phyloP scores from a whole-genome alignment of 2,329 filamentous ascomycete genomes.

The Sporothrix mexicana region DNA sequence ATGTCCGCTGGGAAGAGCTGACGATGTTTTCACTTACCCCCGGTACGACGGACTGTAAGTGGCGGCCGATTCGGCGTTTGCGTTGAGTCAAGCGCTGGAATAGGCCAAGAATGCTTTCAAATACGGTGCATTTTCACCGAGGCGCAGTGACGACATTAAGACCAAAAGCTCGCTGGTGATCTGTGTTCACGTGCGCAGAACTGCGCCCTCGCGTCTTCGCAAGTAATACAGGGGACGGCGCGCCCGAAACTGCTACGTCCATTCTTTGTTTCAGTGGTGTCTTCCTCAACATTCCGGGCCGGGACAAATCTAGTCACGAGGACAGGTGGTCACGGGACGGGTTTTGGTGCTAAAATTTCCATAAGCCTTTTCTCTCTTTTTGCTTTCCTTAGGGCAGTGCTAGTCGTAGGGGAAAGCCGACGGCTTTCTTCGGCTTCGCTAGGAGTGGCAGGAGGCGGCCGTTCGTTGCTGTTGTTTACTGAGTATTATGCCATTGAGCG shows the following conservation, averaged over 20 bases:
- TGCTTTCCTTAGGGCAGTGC: not conserved
- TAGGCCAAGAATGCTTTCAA: not conserved
- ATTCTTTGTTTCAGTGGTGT: not conserved
- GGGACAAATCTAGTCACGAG: slow-evolving; percentile 20
- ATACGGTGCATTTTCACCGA: no score
- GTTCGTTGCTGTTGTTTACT: not conserved
- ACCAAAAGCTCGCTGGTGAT: not conserved
- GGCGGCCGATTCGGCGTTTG: slow-evolving; percentile 15
- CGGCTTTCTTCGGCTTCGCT: slow-evolving; percentile 29
- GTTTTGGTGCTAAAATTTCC: not conserved
- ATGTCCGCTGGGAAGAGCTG: not conserved
- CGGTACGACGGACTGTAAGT: not conserved
- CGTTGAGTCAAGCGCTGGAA: not conserved
- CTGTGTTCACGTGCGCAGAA: not conserved
- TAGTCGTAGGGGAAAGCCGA: not conserved
- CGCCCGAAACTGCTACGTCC: not conserved
- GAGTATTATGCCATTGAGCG: not conserved
- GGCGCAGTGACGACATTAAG: not conserved
- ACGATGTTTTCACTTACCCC: slow-evolving; percentile 5
- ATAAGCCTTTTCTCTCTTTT: not conserved
- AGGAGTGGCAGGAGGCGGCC: not conserved
- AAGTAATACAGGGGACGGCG: slow-evolving; percentile 12
- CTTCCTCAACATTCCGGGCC: not conserved
- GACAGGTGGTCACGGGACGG: slow-evolving; percentile 12
- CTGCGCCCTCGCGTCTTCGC: not conserved